Evolutionary conservation across 139 green algal species (phyloP), one percentile per base, ranked within the genome.

Genomic region (Chlamydomonas eustigma): DNA sequence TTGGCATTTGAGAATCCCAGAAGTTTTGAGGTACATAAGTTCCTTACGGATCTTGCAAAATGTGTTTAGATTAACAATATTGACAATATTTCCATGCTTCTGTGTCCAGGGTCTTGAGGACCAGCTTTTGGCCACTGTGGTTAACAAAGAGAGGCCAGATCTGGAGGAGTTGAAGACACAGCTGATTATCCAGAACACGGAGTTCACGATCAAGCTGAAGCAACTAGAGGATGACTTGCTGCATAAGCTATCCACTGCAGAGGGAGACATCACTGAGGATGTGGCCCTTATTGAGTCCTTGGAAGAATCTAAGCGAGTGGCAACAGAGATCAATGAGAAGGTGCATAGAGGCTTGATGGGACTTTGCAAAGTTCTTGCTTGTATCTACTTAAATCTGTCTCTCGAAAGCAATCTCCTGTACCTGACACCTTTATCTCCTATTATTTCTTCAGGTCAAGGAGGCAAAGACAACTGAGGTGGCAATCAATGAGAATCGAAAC

Each of bases 121-220:
- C 79, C 91, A 96, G 88, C 81, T 96, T 77, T 87, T 96, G 68
- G 91, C 91, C 6, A 87, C 94, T 44, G 90, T 94, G 37, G 91
- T 96, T 22, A 94, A 94, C 87, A 94, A 94, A 84, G 91, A 96
- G 83, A 80, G 90, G 4, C 91, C 91, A 3, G 91, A 96, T 71
- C 83, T 96, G 44, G 91, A 96, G 86, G 86, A 93, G 80, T 93
- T 90, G 78, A 96, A 96, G 91, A 94, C 87, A 35, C 83, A 91
- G 79, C 89, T 96, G 50, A 93, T 96, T 79, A 90, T 92, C 35
- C 89, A 91, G 79, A 94, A 94, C 87, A 96, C 89, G 35, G 90
- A 96, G 82, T 96, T 94, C 88, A 96, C 91, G 1, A 96, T 96
- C 87, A 93, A 93, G 79, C 85, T 96, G 25, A 94, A 94, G 83